Evolutionary conservation across 176 grass and related monocot genomes (phyloP).

Genomic region (Bonia amplexicaulis): DNA sequence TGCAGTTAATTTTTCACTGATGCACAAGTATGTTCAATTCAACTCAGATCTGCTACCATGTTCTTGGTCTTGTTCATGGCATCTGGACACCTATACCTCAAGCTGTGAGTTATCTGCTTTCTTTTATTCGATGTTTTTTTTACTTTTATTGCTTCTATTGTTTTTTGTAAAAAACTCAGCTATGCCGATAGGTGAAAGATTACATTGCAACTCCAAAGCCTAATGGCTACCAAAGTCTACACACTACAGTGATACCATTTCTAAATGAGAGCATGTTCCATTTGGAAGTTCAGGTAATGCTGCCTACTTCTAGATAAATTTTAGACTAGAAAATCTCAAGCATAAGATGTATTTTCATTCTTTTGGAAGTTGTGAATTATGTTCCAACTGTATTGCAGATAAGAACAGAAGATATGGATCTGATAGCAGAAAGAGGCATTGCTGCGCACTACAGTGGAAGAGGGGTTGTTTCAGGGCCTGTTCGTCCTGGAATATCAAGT

Average conservation of each 20-base stretch:
- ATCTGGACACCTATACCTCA: constrained; percentile 95
- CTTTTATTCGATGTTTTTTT: constrained; percentile 13
- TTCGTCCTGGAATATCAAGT: constrained; percentile 55
- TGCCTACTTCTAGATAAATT: constrained; percentile 19
- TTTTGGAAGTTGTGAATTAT: not conserved
- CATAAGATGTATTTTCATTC: not conserved
- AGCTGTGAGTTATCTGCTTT: constrained; percentile 72
- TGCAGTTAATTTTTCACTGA: constrained; percentile 26
- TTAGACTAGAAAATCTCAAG: constrained; percentile 12
- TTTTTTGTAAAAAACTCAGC: constrained; percentile 24
- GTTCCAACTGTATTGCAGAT: constrained; percentile 51
- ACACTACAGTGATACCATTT: constrained; percentile 97
- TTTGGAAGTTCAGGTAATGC: constrained; percentile 91
- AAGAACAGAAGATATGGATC: constrained; percentile 98
- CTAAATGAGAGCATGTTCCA: constrained; percentile 97
- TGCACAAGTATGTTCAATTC: constrained; percentile 26
- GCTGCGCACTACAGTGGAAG: constrained; percentile 91
- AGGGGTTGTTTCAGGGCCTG: constrained; percentile 54
- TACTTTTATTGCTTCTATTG: constrained; percentile 9
- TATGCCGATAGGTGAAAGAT: constrained; percentile 73
- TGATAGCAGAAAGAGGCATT: constrained; percentile 99
- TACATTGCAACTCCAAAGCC: constrained; percentile 99
- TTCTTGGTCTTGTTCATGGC: constrained; percentile 96
- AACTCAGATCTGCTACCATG: constrained; percentile 94
- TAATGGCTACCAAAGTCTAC: constrained; percentile 94